A percentile compares a stretch with the other conserved stretches of the same genome.
Conservation (phyloP, 2,329 filamentous ascomycete genomes). For the Colletotrichum spinosum region DNA sequence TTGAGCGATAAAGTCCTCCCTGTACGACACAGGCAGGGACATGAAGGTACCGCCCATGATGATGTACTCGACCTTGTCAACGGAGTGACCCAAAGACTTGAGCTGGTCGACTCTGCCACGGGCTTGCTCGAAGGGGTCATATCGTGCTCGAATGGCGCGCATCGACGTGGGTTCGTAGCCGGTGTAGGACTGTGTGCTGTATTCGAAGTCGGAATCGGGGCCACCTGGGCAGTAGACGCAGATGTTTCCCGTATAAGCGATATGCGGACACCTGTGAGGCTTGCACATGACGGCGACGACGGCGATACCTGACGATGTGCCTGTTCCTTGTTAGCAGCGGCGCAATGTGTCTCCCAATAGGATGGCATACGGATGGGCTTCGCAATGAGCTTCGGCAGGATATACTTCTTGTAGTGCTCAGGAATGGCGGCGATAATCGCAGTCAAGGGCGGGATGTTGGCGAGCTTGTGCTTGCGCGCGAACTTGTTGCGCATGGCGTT, state of each 20-base stretch:
- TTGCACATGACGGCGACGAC: slow-evolving; percentile 99
- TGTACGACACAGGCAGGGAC: slow-evolving; percentile 89
- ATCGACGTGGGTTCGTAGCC: slow-evolving; percentile 99
- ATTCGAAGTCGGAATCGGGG: slow-evolving; percentile 98
- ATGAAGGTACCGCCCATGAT: slow-evolving; percentile 99
- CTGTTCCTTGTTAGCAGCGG: slow-evolving; percentile 50
- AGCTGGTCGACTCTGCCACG: slow-evolving; percentile 96
- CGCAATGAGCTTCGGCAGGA: slow-evolving; percentile 93
- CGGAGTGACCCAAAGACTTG: slow-evolving; percentile 92
- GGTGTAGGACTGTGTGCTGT: slow-evolving; percentile 98
- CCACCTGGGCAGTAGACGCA: slow-evolving; percentile 99
- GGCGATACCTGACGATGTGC: slow-evolving; percentile 95
- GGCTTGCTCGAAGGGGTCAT: slow-evolving; percentile 98
- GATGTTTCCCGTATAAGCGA: slow-evolving; percentile 98
- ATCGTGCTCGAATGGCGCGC: slow-evolving; percentile 95
- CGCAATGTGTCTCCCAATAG: too few species aligned
- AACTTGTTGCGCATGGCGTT: slow-evolving; percentile 89
- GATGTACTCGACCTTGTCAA: slow-evolving; percentile 99
- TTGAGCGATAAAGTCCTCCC: slow-evolving; percentile 94
- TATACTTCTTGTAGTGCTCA: slow-evolving; percentile 99
- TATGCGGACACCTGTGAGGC: slow-evolving; percentile 96
- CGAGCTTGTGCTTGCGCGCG: slow-evolving; percentile 91
- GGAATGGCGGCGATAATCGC: slow-evolving; percentile 98
- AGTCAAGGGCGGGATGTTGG: slow-evolving; percentile 89
- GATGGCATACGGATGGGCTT: slow-evolving; percentile 81